Base-by-base conservation (phyloP, 176 grass and related monocot genomes). In the Zoysia japonica region DNA sequence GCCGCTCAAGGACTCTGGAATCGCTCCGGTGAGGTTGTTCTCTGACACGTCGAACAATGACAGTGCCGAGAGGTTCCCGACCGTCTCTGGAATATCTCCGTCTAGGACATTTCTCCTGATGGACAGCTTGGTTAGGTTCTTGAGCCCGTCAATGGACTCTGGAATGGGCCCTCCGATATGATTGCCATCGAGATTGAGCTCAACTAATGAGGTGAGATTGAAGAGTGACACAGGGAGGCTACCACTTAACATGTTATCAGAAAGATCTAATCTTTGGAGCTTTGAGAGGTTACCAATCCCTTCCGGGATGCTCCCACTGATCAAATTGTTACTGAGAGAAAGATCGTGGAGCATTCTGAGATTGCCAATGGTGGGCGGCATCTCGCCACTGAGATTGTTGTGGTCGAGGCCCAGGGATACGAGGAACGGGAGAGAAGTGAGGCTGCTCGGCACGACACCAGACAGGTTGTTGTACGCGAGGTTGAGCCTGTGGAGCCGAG, bases 401-500 rank as follows among this genome's bases (percentile, higher is more conserved):
- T 89, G 74, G 80, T 46, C 67, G 48, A 98, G 92, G 67, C 61
- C 28, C n/a, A 98, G 71, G 50, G 84, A 93, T 7, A 78, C 49
- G 8, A 98, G 90, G 64, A 78, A 84, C 16, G 62, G 86, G 83
- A 90, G 81, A 5, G 57, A 76, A 1, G 92, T 53, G 70, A 94
- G 65, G 19, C 44, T 71, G 69, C 14, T 50, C 1, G 92, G 92
- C 77, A 98, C 62, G 50, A 67, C 72, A 2, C 96, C 96, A 1
- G 92, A 90, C 50, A 98, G 84, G 83, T 93, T 91, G 82, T 98
- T 98, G 80, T 93, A 72, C 37, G 88, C 89, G 87, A 98, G 88
- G 71, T 87, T 91, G 65, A 98, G 63, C 80, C 92, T 78, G 35
- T 79, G 85, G 60, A 98, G 85, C 51, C 78, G 82, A 0, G 90